phyloP scores from a whole-genome alignment of 2,329 filamentous ascomycete genomes.

The Ophiosphaerella narmari region DNA sequence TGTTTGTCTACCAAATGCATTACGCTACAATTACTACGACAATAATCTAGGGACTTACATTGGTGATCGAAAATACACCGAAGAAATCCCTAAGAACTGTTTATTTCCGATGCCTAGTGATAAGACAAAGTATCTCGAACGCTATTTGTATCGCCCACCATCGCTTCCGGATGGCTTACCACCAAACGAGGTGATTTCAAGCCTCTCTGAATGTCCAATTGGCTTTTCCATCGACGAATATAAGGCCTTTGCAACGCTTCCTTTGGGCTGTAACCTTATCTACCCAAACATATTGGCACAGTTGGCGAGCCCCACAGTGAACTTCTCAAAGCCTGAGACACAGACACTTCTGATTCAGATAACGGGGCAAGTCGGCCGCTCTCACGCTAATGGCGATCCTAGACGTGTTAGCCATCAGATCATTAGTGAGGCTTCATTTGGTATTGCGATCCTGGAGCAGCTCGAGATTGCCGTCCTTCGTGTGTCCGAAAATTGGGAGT shows the following conservation, averaged over 20 bases:
- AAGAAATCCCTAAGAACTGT: conserved; percentile 36
- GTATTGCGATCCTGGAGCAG: conserved; percentile 15
- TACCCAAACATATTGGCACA: conserved; percentile 63
- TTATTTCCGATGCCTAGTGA: conserved; percentile 48
- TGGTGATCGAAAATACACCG: conserved; percentile 7
- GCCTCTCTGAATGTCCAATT: conserved; percentile 49
- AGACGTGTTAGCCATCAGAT: conserved; percentile 45
- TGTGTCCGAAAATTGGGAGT: conserved; percentile 41
- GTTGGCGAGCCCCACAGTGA: conserved; percentile 53
- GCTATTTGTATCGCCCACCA: neutral
- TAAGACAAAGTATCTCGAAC: too few relatives aligned
- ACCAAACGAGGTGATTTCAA: conserved; percentile 58
- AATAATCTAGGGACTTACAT: conserved; percentile 18
- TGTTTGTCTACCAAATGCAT: conserved; percentile 54
- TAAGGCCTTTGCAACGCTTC: conserved; percentile 55
- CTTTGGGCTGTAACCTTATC: conserved; percentile 55
- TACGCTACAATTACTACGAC: conserved; percentile 47
- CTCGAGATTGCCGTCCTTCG: conserved; percentile 15
- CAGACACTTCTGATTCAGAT: conserved; percentile 56
- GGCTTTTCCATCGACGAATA: conserved; percentile 60
- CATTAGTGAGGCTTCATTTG: conserved; percentile 44
- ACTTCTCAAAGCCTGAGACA: conserved; percentile 58
- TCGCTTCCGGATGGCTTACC: conserved; percentile 26
- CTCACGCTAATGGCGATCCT: conserved; percentile 12
- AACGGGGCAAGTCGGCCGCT: conserved; percentile 53